phyloP scores from a whole-genome alignment of 116 monocot species.

The Thalassia testudinum region DNA sequence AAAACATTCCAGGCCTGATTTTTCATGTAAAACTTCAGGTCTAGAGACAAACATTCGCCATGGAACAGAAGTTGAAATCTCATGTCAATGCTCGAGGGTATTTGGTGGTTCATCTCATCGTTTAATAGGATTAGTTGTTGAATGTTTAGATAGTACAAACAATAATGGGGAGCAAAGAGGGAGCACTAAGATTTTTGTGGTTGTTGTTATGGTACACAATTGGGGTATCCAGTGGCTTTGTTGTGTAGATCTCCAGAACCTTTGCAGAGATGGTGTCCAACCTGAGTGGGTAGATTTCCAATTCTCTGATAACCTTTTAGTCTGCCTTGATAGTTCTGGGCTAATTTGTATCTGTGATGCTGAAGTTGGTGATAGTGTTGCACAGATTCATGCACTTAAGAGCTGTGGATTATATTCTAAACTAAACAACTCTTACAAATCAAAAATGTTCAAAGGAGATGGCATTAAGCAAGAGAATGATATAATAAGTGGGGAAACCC shows the following conservation, averaged over 20 bases:
- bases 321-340: slow-evolving; percentile 56
- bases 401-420: too few species aligned
- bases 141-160: slow-evolving; percentile 7
- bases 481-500: neutral
- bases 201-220: slow-evolving; percentile 38
- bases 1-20: too few species aligned
- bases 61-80: neutral
- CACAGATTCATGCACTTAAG: slow-evolving; percentile 19
- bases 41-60: too few species aligned
- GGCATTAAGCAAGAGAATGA: slow-evolving; percentile 1
- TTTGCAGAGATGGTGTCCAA: slow-evolving; percentile 13
- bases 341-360: slow-evolving; percentile 39
- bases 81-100: slow-evolving; percentile 30
- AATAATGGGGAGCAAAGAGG: slow-evolving; percentile 1
- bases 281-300: slow-evolving; percentile 72
- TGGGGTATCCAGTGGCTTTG: slow-evolving; percentile 84
- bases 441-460: neutral
- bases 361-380: slow-evolving; percentile 29
- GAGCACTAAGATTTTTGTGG: slow-evolving; percentile 23
- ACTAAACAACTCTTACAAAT: neutral
- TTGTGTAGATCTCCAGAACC: slow-evolving; percentile 29
- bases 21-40: too few species aligned
- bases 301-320: slow-evolving; percentile 48
- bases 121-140: slow-evolving; percentile 58
- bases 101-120: slow-evolving; percentile 43